A percentile compares a stretch with the other conserved stretches of the same genome.
Conservation (phyloP, 1,284 basidiomycete species). For the Pyrrhoderma lamaoense region DNA sequence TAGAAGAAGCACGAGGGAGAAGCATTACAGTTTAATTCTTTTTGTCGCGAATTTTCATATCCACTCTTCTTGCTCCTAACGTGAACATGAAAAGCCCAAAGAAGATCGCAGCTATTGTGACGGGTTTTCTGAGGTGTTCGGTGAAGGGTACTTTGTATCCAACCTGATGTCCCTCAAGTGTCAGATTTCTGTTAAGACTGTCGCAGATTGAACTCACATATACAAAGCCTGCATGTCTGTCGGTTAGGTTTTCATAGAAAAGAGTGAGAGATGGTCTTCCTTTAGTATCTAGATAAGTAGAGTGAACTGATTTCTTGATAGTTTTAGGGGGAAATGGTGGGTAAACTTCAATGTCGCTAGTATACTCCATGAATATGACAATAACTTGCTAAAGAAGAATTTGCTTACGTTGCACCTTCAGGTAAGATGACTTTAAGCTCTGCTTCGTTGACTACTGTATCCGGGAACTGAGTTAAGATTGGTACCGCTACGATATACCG, state of each 20-base stretch:
- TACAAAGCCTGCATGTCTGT: conserved; percentile 69
- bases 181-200: conserved; percentile 20
- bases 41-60: conserved; percentile 31
- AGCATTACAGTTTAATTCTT: conserved; percentile 9
- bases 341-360: conserved; percentile 69
- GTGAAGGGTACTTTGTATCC: conserved; percentile 74
- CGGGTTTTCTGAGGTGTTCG: conserved; percentile 78
- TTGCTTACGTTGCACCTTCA: conserved; percentile 84
- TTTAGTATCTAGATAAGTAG: conserved; percentile 90
- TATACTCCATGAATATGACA: conserved; percentile 4
- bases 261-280: conserved; percentile 80
- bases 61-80: conserved; percentile 54
- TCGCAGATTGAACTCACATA: conserved; percentile 44
- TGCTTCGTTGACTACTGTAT: conserved; percentile 77
- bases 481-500: conserved; percentile 78
- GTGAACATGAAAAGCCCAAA: conserved; percentile 57
- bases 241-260: conserved; percentile 67
- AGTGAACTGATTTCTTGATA: conserved; percentile 56
- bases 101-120: conserved; percentile 65
- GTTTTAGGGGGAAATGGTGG: conserved; percentile 73
- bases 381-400: conserved; percentile 10
- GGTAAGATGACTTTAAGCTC: conserved; percentile 81
- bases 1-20: neutral
- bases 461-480: conserved; percentile 77
- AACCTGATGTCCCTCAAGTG: conserved; percentile 44